phyloP scores from a whole-genome alignment of 2,329 filamentous ascomycete species.

The Curvularia hawaiiensis region DNA sequence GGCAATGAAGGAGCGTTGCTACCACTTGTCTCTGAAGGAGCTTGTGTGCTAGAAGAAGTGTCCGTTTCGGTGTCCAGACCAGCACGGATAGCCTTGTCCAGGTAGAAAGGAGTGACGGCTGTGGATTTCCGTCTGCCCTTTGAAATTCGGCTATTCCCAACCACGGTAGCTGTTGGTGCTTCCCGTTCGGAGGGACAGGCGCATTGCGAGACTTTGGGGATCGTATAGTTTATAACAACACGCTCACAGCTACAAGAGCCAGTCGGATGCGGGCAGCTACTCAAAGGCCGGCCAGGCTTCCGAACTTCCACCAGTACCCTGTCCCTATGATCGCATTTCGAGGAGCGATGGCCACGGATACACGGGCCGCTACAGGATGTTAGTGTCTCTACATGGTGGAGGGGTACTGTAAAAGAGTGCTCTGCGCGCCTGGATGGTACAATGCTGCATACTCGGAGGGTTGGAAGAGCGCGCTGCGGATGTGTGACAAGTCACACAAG shows the following conservation, averaged over 20 bases:
- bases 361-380: slow-evolving; percentile 66
- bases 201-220: slow-evolving; percentile 50
- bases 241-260: slow-evolving; percentile 67
- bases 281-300: slow-evolving; percentile 73
- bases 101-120: slow-evolving; percentile 31
- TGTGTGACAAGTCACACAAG: neutral
- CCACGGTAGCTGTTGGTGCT: slow-evolving; percentile 27
- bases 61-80: slow-evolving; percentile 40
- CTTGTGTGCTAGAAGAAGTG: slow-evolving; percentile 37
- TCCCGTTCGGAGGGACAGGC: slow-evolving; percentile 43
- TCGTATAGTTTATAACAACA: slow-evolving; percentile 59
- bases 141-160: slow-evolving; percentile 38
- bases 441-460: neutral
- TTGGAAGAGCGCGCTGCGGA: neutral
- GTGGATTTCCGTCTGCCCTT: slow-evolving; percentile 41
- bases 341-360: slow-evolving; percentile 76
- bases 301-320: slow-evolving; percentile 72
- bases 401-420: neutral
- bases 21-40: slow-evolving; percentile 41
- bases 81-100: slow-evolving; percentile 45
- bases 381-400: slow-evolving; percentile 16
- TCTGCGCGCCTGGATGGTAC: neutral
- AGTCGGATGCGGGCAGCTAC: slow-evolving; percentile 69
- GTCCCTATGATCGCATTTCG: slow-evolving; percentile 73
- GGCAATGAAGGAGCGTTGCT: slow-evolving; percentile 42